Conservation (phyloP, 805 yeast species). For the Kazachstania africana region DNA sequence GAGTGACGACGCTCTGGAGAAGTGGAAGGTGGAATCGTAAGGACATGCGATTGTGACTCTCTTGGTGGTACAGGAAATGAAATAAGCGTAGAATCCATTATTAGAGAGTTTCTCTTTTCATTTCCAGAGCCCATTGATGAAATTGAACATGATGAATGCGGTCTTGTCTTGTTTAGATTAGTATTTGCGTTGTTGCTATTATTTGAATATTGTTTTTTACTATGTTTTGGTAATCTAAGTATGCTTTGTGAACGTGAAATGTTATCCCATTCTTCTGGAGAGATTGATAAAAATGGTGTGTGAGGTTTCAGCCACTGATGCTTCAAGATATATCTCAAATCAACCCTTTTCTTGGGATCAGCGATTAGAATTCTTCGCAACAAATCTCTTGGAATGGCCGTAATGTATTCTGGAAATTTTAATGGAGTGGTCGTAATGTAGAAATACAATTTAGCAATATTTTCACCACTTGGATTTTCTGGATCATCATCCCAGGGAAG, state of each 20-base stretch:
- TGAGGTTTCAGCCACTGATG: slow-evolving; percentile 87
- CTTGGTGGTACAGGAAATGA: slow-evolving; percentile 56
- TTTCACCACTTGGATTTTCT: slow-evolving; percentile 89
- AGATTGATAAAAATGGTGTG: slow-evolving; percentile 70
- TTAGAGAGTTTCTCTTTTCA: slow-evolving; percentile 28
- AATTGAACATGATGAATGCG: slow-evolving; percentile 26
- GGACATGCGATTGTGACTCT: slow-evolving; percentile 51
- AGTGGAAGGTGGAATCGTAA: slow-evolving; percentile 35
- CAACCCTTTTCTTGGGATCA: slow-evolving; percentile 69
- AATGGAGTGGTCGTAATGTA: slow-evolving; percentile 85
- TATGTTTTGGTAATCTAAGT: slow-evolving; percentile 8
- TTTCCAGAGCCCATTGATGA: slow-evolving; percentile 31
- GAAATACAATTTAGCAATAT: slow-evolving; percentile 78
- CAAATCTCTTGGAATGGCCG: slow-evolving; percentile 84
- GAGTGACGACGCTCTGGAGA: slow-evolving; percentile 25
- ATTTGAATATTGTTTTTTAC: slow-evolving; percentile 3
- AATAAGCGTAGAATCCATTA: slow-evolving; percentile 26
- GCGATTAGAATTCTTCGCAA: slow-evolving; percentile 72
- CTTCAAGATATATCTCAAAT: slow-evolving; percentile 54
- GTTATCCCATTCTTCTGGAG: slow-evolving; percentile 87
- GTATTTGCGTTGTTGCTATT: background rate
- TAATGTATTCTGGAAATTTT: slow-evolving; percentile 90
- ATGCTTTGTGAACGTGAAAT: slow-evolving; percentile 10
- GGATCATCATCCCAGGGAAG: slow-evolving; percentile 97
- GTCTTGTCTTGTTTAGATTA: slow-evolving; percentile 7